Conservation (phyloP, 148 eudicot species). For the Arbutus unedo region DNA sequence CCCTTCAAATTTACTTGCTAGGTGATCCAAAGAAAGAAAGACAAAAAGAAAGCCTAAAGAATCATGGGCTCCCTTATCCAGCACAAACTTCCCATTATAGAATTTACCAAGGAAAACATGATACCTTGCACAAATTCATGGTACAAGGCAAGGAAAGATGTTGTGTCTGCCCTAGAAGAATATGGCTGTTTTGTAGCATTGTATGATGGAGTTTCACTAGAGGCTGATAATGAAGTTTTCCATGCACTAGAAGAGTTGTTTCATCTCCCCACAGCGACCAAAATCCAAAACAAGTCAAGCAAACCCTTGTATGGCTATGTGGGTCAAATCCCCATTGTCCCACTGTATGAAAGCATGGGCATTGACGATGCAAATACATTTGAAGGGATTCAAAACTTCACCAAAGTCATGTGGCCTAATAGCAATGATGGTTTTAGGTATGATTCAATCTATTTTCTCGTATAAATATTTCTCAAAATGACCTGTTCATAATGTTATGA, state of each 20-base stretch:
- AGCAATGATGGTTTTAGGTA: slow-evolving; percentile 39
- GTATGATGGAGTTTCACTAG: slow-evolving; percentile 33
- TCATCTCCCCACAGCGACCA: slow-evolving; percentile 37
- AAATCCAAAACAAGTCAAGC: slow-evolving; percentile 42
- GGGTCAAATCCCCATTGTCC: slow-evolving; percentile 42
- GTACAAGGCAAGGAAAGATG: slow-evolving; percentile 23
- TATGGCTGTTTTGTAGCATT: slow-evolving; percentile 50
- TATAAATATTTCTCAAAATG: not conserved
- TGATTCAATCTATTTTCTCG: not conserved
- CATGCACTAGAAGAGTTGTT: slow-evolving; percentile 32
- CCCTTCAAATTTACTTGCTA: not conserved
- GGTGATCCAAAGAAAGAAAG: not conserved
- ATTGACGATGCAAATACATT: slow-evolving; percentile 38
- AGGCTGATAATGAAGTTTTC: slow-evolving; percentile 31
- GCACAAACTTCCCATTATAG: slow-evolving; percentile 44
- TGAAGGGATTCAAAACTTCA: slow-evolving; percentile 35
- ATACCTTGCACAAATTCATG: slow-evolving; percentile 32
- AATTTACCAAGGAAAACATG: slow-evolving; percentile 27
- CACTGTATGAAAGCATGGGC: slow-evolving; percentile 54
- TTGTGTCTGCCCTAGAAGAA: slow-evolving; percentile 35
- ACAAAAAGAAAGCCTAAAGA: not conserved
- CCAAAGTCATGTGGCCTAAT: slow-evolving; percentile 44
- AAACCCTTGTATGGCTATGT: slow-evolving; percentile 54
- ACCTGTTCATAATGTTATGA: not conserved
- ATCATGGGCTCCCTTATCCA: slow-evolving; percentile 18